Evolutionary conservation across 2,329 filamentous ascomycete species (phyloP), one percentile per base, ranked within the genome.

Genomic region (Colletotrichum tropicale): DNA sequence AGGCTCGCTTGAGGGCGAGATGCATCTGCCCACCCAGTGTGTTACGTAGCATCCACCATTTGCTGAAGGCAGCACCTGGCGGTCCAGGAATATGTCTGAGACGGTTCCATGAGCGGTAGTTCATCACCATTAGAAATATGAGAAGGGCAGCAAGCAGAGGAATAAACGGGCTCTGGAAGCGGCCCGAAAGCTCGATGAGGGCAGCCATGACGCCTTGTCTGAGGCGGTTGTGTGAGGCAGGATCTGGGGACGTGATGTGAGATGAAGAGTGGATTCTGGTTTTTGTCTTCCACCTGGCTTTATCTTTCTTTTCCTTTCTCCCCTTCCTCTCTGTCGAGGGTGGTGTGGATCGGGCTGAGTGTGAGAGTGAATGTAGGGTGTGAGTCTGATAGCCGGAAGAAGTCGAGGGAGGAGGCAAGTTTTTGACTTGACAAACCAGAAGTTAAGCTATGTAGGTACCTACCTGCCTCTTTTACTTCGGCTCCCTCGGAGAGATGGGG

Each of bases 61-160:
- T 82, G 70, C 81, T 84, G 62, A 84, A 78, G 16, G 80, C 79
- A 13, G 81, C 82, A 77, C 80, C 79, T 69, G 82, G 82, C 1
- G 84, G 84, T 1, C 83, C 84, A 0, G 83, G 83, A 26, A 85
- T 74, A 68, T 85, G 82, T 9, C 80, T 82, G 36, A 85, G 79
- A 52, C 82, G 82, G 70, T 81, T 78, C 82, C 83, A 84, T n/a
- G 66, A 75, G 43, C 71, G 71, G 71, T 78, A 78, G 52, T 56
- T 75, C 75, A 77, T 58, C 32, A 60, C 66, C 8, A 61, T 68
- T 24, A 77, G 56, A 72, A 67, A 62, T 36, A 78, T 52, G 36
- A 78, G 28, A 36, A 76, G 28, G 26, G 64, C 66, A 28, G 67
- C 48, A 43, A 69, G 16, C 18, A 76, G 32, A 36, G 74, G 48